These are phyloP conservation scores for Tetrapisispora iriomotensis DNA, from an alignment of 805 yeast genomes.

Conservation along the genomic window DNA sequence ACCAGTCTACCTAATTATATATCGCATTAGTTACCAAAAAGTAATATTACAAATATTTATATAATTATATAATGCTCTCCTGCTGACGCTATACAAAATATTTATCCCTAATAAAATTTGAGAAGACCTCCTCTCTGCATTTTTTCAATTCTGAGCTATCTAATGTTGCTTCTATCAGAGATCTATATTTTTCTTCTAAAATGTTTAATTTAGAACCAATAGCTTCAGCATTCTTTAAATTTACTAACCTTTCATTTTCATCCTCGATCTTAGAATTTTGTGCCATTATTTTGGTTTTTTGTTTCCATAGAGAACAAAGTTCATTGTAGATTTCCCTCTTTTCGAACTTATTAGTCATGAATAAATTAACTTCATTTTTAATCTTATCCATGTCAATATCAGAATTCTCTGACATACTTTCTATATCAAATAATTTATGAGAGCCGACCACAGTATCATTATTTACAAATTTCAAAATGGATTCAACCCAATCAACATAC, in stretches of 20 bases:
- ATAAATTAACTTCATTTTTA: conserved; percentile 31
- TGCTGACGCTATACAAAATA: too few relatives aligned
- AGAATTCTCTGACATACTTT: conserved; percentile 3
- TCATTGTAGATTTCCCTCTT: conserved; percentile 27
- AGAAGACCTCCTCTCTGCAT: conserved; percentile 19
- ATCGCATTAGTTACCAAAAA: too few relatives aligned
- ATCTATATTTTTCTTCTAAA: conserved; percentile 26
- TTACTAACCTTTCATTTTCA: not conserved
- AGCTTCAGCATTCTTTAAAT: not conserved
- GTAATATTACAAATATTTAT: too few relatives aligned
- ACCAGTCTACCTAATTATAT: too few relatives aligned
- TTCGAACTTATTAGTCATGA: conserved; percentile 30
- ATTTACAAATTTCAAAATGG: conserved; percentile 52
- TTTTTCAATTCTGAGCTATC: conserved; percentile 21
- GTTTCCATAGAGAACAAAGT: conserved; percentile 10
- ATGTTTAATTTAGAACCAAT: conserved; percentile 3
- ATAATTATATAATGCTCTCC: too few relatives aligned
- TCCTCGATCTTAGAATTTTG: not conserved
- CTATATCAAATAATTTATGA: conserved; percentile 36
- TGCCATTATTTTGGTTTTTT: not conserved
- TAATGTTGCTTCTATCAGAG: conserved; percentile 11
- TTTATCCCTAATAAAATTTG: too few relatives aligned
- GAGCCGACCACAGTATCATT: conserved; percentile 32
- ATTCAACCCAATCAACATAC: conserved; percentile 63
- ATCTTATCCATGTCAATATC: conserved; percentile 25